Base-by-base conservation (phyloP, 2,329 filamentous ascomycete species). In the Fusarium devonianum region DNA sequence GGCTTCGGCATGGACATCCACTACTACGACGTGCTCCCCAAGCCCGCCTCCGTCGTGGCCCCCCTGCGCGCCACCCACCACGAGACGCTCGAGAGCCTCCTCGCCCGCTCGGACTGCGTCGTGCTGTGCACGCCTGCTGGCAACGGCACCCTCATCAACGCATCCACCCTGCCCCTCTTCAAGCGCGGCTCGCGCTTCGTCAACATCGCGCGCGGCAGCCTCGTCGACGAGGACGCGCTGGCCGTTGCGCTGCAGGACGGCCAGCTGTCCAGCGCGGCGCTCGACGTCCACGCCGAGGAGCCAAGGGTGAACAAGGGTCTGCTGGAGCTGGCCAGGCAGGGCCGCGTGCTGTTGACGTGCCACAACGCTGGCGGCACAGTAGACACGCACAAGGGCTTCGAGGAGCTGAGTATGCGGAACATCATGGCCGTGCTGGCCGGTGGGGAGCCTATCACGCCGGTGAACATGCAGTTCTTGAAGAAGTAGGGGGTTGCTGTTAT, bases 351-450 rank as follows among this genome's bases (percentile, higher is more conserved):
- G 71, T 66, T 88, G 44, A 83, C 86, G n/a, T 82, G 83, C 41
- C 86, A 88, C 65, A 87, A 87, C 57, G 86, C 85, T 1, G 85
- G 85, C 0, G 84, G 84, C 4, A 87, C 84, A 25, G 75, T 87
- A 11, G 84, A 87, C 67, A 85, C 85, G 53, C 83, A 85, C 61
- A 67, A 80, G n/a, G 84, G 82, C 4, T 87, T 88, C 58, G 86
- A 89, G 73, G 78, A 82, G 67, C 63, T 88, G 66, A 82, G 81
- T 23, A 87, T 89, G 78, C 74, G 82, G 62, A 89, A 89, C 65
- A 77, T 89, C 38, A 73, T 86, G 70, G 78, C 79, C 1, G 85
- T 85, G 46, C 64, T 87, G 44, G 68, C 69, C 3, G 79, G 78
- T 0, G 71, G 72, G 3, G 70, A 78, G 49, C 70, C 82, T 3